Conservation (phyloP, 2,329 filamentous ascomycete genomes). For the Botrytis porri region DNA sequence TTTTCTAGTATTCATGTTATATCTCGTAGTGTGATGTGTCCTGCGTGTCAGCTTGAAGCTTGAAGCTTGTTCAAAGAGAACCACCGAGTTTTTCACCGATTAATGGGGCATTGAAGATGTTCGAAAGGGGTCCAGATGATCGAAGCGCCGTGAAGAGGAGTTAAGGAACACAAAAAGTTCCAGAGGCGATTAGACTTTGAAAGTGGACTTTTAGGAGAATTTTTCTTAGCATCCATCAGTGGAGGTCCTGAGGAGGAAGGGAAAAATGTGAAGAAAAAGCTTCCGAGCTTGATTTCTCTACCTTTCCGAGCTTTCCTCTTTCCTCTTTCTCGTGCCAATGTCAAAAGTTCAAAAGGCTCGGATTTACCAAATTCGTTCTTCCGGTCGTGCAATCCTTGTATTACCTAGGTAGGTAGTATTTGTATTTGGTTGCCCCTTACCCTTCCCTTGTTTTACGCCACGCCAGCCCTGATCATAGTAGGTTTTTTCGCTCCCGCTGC, state of each 20-base stretch:
- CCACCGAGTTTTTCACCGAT: slow-evolving; percentile 16
- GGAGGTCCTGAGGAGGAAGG: not conserved
- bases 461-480: not conserved
- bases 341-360: slow-evolving; percentile 11
- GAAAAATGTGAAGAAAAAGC: not conserved
- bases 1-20: not conserved
- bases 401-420: not conserved
- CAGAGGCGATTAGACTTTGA: slow-evolving; percentile 11
- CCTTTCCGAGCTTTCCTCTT: not conserved
- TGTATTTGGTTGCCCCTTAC: not conserved
- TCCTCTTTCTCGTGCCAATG: not conserved
- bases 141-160: not conserved
- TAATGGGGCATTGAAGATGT: not conserved
- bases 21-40: slow-evolving; percentile 6
- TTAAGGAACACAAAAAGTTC: not conserved
- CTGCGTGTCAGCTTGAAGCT: slow-evolving; percentile 12
- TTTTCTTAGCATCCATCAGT: not conserved
- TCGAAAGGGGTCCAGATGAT: slow-evolving; percentile 16
- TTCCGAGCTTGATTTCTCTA: not conserved
- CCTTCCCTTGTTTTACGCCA: not conserved
- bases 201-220: slow-evolving; percentile 13
- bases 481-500: slow-evolving; percentile 6
- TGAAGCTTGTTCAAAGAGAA: not conserved
- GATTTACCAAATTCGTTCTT: slow-evolving; percentile 12
- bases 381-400: slow-evolving; percentile 3